phyloP scores from a whole-genome alignment of 768 basidiomycete genomes.

The Leccinum sublutescens region DNA sequence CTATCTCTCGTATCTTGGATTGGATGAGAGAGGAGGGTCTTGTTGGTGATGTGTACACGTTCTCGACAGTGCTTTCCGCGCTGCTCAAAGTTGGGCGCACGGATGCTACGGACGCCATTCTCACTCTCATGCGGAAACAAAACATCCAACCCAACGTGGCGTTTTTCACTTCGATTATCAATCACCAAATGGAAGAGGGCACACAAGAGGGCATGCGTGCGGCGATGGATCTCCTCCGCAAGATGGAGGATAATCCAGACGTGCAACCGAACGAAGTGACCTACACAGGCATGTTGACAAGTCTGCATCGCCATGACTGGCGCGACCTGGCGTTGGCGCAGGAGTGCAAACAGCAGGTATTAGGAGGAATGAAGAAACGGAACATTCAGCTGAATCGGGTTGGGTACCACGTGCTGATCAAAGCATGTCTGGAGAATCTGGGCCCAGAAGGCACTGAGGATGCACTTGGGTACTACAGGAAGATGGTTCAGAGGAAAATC shows the following conservation, averaged over 20 bases:
- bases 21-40: conserved; percentile 54
- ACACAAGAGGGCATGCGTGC: conserved; percentile 52
- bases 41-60: conserved; percentile 78
- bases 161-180: conserved; percentile 78
- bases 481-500: conserved; percentile 53
- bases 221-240: conserved; percentile 66
- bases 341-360: conserved; percentile 48
- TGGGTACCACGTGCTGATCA: conserved; percentile 77
- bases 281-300: conserved; percentile 77
- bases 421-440: conserved; percentile 56
- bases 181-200: conserved; percentile 62
- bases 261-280: conserved; percentile 72
- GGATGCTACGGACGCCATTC: conserved; percentile 63
- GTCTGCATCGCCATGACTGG: conserved; percentile 62
- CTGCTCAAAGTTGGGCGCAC: conserved; percentile 64
- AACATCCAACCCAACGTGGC: conserved; percentile 72
- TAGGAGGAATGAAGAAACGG: conserved; percentile 55
- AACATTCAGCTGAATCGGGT: conserved; percentile 56
- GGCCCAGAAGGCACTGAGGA: conserved; percentile 48
- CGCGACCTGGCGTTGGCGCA: conserved; percentile 43
- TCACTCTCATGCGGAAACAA: conserved; percentile 74
- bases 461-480: conserved; percentile 57
- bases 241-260: conserved; percentile 64
- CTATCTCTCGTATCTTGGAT: conserved; percentile 56
- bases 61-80: conserved; percentile 80